A percentile compares a stretch with the other conserved stretches of the same genome.
Evolutionary conservation across 345 rosid species (phyloP).

Genomic region (Ceriops decandra): DNA sequence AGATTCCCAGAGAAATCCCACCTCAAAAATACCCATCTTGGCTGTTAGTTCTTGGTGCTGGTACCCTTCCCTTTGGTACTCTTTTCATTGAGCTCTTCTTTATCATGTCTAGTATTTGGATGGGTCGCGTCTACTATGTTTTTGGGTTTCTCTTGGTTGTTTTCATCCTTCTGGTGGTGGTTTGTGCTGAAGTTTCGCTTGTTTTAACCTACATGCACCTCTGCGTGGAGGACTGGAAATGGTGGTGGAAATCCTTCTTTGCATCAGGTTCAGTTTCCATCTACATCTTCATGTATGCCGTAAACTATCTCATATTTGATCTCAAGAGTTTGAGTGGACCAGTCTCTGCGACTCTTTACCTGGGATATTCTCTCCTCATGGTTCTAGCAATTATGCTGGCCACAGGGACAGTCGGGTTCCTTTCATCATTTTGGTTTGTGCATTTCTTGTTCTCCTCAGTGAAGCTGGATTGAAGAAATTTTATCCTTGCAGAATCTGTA

Average conservation of each 20-base stretch:
- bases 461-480: slow-evolving; percentile 54
- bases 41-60: slow-evolving; percentile 70
- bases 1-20: slow-evolving; percentile 74
- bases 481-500: not conserved
- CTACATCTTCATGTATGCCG: slow-evolving; percentile 62
- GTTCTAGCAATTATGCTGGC: slow-evolving; percentile 69
- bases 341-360: slow-evolving; percentile 57
- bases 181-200: slow-evolving; percentile 67
- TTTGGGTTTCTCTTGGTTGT: slow-evolving; percentile 61
- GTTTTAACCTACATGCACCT: slow-evolving; percentile 75
- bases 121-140: slow-evolving; percentile 72
- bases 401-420: slow-evolving; percentile 66
- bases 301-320: slow-evolving; percentile 62
- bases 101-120: slow-evolving; percentile 76
- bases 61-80: slow-evolving; percentile 70
- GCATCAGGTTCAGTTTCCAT: slow-evolving; percentile 74
- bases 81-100: slow-evolving; percentile 80
- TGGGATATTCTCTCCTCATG: slow-evolving; percentile 69
- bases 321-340: slow-evolving; percentile 67
- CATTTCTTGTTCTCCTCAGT: slow-evolving; percentile 73
- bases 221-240: slow-evolving; percentile 68
- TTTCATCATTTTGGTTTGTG: slow-evolving; percentile 71
- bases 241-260: slow-evolving; percentile 85
- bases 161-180: slow-evolving; percentile 60
- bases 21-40: slow-evolving; percentile 74